Percentiles rank a stretch among this genome's conserved stretches.
These are phyloP conservation scores for Knufia fluminis DNA, from an alignment of 2,329 filamentous ascomycete species.

Conservation along the genomic window DNA sequence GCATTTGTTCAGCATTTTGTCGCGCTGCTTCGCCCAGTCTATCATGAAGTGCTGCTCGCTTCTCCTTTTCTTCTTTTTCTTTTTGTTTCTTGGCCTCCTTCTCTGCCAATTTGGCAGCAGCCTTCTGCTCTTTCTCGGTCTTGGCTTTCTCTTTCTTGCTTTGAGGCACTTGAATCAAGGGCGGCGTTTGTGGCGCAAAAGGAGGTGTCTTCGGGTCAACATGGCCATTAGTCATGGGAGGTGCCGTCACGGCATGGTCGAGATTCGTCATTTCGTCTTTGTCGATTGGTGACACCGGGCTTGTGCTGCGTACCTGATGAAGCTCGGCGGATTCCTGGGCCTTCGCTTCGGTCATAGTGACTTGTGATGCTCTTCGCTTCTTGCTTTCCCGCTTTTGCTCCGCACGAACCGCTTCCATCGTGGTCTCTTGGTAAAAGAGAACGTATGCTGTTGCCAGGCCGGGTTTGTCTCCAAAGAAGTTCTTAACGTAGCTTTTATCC, in stretches of 20 bases:
- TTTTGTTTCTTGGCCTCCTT: constrained; percentile 40
- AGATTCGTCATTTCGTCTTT: constrained; percentile 46
- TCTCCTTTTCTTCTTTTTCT: constrained; percentile 47
- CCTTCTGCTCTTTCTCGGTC: constrained; percentile 51
- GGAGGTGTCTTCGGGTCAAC: constrained; percentile 21
- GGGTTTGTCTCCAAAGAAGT: constrained; percentile 91
- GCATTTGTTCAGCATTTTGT: constrained; percentile 52
- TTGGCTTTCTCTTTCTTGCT: constrained; percentile 58
- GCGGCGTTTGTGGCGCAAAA: constrained; percentile 22
- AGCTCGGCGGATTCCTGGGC: constrained; percentile 30
- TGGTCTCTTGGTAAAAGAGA: constrained; percentile 92
- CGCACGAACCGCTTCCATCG: constrained; percentile 55
- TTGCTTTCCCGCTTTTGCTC: constrained; percentile 76
- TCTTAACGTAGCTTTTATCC: constrained; percentile 88
- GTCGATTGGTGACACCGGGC: constrained; percentile 29
- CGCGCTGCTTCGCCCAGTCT: constrained; percentile 48
- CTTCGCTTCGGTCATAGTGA: constrained; percentile 31
- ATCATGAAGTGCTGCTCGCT: constrained; percentile 40
- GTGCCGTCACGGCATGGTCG: constrained; percentile 59
- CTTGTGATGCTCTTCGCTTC: constrained; percentile 36
- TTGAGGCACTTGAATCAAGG: constrained; percentile 29
- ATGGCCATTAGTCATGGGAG: constrained; percentile 28
- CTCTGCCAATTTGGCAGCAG: constrained; percentile 38
- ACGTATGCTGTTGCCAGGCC: constrained; percentile 93
- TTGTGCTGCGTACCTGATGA: constrained; percentile 32